A percentile compares a stretch with the other conserved stretches of the same genome.
These are phyloP conservation scores for Sporormia fimetaria DNA, from an alignment of 495 filamentous ascomycete genomes.

Conservation along the genomic window DNA sequence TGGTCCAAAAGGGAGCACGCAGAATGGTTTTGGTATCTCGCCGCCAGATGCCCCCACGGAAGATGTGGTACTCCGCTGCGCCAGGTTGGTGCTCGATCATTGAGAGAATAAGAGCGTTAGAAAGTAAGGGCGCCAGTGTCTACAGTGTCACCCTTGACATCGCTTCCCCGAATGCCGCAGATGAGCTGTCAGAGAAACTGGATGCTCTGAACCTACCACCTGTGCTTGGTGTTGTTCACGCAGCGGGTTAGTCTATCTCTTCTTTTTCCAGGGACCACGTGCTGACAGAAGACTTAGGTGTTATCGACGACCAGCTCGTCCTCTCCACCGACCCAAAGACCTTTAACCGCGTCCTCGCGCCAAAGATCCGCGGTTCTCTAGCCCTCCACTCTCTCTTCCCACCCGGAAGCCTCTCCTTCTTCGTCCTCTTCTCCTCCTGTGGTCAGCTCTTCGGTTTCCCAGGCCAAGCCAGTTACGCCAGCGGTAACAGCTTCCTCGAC, in stretches of 20 bases:
- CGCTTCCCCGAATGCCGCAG: conserved; percentile 8
- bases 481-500: conserved; percentile 35
- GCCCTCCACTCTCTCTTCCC: conserved; percentile 34
- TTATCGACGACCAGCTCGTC: conserved; percentile 35
- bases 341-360: conserved; percentile 31
- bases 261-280: too few species aligned
- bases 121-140: conserved; percentile 27
- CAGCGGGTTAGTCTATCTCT: too few species aligned
- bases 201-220: conserved; percentile 29
- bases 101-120: conserved; percentile 26
- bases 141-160: conserved; percentile 29
- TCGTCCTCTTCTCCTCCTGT: conserved; percentile 35
- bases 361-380: conserved; percentile 37
- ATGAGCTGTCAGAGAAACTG: conserved; percentile 15
- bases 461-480: conserved; percentile 33
- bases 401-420: conserved; percentile 30
- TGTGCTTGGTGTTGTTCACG: conserved; percentile 40
- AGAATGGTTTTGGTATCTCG: conserved; percentile 37
- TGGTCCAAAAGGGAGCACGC: conserved; percentile 35
- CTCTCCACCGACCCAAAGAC: conserved; percentile 31
- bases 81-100: conserved; percentile 2
- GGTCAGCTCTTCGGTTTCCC: conserved; percentile 33
- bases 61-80: conserved; percentile 18
- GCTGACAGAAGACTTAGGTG: too few species aligned
- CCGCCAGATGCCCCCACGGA: conserved; percentile 28